phyloP scores from a whole-genome alignment of 768 basidiomycete species.

The Termitomyces sp. region DNA sequence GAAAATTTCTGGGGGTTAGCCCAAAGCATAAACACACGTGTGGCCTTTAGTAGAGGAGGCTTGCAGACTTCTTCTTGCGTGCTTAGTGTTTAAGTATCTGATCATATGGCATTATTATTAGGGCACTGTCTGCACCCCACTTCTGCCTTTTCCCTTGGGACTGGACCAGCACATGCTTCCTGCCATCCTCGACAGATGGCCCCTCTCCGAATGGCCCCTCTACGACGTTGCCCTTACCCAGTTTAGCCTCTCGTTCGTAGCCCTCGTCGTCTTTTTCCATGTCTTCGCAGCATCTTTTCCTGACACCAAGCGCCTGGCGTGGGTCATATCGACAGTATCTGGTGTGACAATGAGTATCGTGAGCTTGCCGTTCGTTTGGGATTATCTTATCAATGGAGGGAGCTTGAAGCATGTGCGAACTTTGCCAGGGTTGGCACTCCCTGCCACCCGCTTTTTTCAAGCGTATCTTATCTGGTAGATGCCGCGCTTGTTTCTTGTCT shows the following conservation, averaged over 20 bases:
- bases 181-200: background rate
- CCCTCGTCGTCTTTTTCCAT: background rate
- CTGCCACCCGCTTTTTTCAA: conserved; percentile 5
- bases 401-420: conserved; percentile 2
- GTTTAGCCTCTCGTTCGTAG: background rate
- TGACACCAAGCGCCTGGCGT: conserved; percentile 5
- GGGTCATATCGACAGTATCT: conserved; percentile 15
- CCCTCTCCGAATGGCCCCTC: background rate
- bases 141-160: background rate
- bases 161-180: background rate
- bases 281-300: background rate
- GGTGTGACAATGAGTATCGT: background rate
- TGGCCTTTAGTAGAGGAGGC: background rate
- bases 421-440: background rate
- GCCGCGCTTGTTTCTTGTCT: background rate
- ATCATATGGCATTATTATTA: background rate
- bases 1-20: background rate
- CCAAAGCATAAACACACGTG: conserved; percentile 1
- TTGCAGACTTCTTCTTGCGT: background rate
- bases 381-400: background rate
- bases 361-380: conserved; percentile 5
- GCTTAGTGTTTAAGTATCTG: background rate
- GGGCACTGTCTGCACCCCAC: background rate
- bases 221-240: background rate
- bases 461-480: conserved; percentile 3